Conservation (phyloP, 768 basidiomycete species). For the Bullera alba region DNA sequence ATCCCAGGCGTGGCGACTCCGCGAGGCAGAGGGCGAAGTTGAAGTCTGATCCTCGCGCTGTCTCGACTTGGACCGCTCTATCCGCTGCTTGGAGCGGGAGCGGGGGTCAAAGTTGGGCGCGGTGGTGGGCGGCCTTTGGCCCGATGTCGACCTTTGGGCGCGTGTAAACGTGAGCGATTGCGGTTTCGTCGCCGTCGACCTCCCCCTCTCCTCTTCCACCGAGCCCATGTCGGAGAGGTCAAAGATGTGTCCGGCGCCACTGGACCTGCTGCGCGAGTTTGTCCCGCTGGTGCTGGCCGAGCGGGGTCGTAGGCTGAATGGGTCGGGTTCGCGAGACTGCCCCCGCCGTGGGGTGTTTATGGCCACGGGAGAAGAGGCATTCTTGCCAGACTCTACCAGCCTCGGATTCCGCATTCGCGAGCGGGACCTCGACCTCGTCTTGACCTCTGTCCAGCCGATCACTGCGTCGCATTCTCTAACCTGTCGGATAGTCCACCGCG, state of each 20-base stretch:
- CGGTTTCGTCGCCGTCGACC: not conserved
- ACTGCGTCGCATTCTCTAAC: constrained; percentile 59
- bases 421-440: constrained; percentile 27
- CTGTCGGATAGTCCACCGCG: constrained; percentile 72
- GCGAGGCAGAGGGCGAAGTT: not conserved
- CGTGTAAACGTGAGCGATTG: not conserved
- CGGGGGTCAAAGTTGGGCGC: not conserved
- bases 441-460: constrained; percentile 34
- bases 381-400: not conserved
- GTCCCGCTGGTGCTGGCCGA: not conserved
- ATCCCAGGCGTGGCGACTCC: constrained; percentile 1
- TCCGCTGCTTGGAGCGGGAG: not conserved
- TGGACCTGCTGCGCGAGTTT: not conserved
- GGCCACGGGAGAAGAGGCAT: constrained; percentile 4
- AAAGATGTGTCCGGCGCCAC: not conserved
- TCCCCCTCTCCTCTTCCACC: not conserved
- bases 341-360: constrained; percentile 9
- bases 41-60: not conserved
- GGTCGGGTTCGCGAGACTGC: not conserved
- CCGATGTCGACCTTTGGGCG: not conserved
- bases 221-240: not conserved
- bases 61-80: not conserved
- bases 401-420: constrained; percentile 12
- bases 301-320: not conserved
- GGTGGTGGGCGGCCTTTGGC: not conserved